Evolutionary conservation across 2,329 filamentous ascomycete genomes (phyloP), one percentile per base, ranked within the genome.

Genomic region (Albophoma yamanashiensis): DNA sequence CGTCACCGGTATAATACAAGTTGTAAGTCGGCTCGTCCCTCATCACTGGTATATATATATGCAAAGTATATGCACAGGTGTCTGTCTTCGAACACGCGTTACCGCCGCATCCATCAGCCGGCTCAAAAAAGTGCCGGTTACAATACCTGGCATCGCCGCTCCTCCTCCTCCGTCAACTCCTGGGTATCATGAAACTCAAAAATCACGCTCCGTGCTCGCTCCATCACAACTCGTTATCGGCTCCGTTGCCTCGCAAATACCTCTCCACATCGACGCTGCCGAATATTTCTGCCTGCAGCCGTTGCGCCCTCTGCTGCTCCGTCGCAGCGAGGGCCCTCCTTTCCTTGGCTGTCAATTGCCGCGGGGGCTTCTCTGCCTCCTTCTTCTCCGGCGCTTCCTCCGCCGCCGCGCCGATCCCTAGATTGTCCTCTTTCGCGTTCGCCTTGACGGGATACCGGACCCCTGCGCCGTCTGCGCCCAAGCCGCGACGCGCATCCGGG

Each of bases 381-480:
- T 71, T 72, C 65, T 76, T 77, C 61, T 72, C 72, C 65, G 45
- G 27, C 2, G 2, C 4, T 4, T 50, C 55, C 42, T 59, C 56
- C 11, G 78, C 67, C 36, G 70, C 64, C 4, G 81, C 78, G 0
- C 92, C 91, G 34, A 96, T 73, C 0, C 92, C 93, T 9, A 89
- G 76, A 4, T 82, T 91, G 69, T 93, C 85, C 52, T 86, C 82
- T 74, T 96, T 96, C 59, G 82, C 76, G 61, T 79, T 82, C 1
- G 83, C 77, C 69, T 91, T 91, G 63, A 97, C 79, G 1, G 92
- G 92, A 64, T 86, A 87, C 47, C 87, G 79, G 62, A 91, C 87
- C 3, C 92, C 92, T 64, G 89, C 83, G 0, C 89, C 86, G 2
- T 76, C 74, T 12, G 82, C 82, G 0, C 92, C 92, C 0, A 97